These are phyloP conservation scores for Auxenochlorella pyrenoidosa DNA, from an alignment of 139 green algal genomes.

Conservation along the genomic window DNA sequence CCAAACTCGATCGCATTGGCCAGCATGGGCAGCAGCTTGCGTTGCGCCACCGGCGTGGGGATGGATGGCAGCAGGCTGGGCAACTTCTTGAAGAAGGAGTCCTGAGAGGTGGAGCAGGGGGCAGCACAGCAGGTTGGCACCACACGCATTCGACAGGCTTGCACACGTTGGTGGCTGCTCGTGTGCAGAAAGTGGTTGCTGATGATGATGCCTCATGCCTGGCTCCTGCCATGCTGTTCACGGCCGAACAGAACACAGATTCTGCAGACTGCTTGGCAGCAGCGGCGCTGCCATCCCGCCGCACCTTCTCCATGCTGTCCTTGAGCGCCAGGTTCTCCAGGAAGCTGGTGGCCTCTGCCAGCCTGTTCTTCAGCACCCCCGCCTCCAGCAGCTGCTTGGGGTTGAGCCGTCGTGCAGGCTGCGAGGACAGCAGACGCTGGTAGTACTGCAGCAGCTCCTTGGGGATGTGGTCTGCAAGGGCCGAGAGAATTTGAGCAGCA, in stretches of 20 bases:
- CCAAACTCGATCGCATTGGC: slow-evolving; percentile 90
- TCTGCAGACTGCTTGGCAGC: no score
- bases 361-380: slow-evolving; percentile 90
- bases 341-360: slow-evolving; percentile 92
- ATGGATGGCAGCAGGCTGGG: slow-evolving; percentile 64
- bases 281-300: no score
- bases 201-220: no score
- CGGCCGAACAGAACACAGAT: no score
- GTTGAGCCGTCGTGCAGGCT: slow-evolving; percentile 84
- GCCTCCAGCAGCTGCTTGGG: slow-evolving; percentile 80
- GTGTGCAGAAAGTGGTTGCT: no score
- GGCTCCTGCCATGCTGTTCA: no score
- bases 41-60: slow-evolving; percentile 73
- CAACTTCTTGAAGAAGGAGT: slow-evolving; percentile 82
- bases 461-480: slow-evolving; percentile 72
- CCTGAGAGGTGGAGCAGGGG: slow-evolving; percentile 30
- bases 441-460: slow-evolving; percentile 67
- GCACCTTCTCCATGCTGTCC: slow-evolving; percentile 81
- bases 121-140: neutral
- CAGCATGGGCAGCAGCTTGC: slow-evolving; percentile 94
- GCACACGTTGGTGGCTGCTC: no score
- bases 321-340: slow-evolving; percentile 94
- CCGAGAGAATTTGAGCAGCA: no score
- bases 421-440: slow-evolving; percentile 84
- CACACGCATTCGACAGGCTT: neutral